Evolutionary conservation across 148 eudicot species (phyloP).

Genomic region (Talinum fruticosum): DNA sequence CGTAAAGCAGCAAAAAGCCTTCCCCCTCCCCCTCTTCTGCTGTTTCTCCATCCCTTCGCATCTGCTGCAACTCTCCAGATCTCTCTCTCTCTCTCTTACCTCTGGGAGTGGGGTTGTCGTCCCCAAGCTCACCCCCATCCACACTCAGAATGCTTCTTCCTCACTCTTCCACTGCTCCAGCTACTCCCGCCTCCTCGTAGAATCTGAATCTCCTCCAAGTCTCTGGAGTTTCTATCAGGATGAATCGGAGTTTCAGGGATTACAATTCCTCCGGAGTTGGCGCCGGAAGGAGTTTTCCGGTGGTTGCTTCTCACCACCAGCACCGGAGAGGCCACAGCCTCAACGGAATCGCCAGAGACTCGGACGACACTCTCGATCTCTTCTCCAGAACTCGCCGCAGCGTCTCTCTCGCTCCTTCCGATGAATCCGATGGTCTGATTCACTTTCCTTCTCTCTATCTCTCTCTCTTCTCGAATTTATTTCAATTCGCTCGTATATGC

Average conservation of each 20-base stretch:
- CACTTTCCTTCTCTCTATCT: neutral
- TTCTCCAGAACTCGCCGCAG: constrained; percentile 55
- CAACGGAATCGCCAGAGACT: constrained; percentile 12
- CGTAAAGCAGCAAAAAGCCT: constrained; percentile 24
- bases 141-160: constrained; percentile 5
- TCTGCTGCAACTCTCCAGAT: neutral
- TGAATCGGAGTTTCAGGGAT: constrained; percentile 38
- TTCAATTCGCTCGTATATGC: neutral
- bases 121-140: too few relatives aligned
- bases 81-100: constrained; percentile 6
- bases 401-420: constrained; percentile 38
- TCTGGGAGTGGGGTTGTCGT: too few relatives aligned
- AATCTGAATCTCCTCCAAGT: neutral
- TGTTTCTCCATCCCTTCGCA: constrained; percentile 5
- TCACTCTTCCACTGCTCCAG: neutral
- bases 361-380: constrained; percentile 51
- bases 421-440: constrained; percentile 39
- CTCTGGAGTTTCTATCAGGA: neutral
- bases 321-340: constrained; percentile 26
- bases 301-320: constrained; percentile 23
- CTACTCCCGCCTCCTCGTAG: neutral
- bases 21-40: neutral
- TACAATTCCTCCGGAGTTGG: constrained; percentile 4
- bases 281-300: constrained; percentile 18
- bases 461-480: neutral